Conservation (phyloP, 352 stramenopile genomes). For the Phytophthora macrochlamydospora region DNA sequence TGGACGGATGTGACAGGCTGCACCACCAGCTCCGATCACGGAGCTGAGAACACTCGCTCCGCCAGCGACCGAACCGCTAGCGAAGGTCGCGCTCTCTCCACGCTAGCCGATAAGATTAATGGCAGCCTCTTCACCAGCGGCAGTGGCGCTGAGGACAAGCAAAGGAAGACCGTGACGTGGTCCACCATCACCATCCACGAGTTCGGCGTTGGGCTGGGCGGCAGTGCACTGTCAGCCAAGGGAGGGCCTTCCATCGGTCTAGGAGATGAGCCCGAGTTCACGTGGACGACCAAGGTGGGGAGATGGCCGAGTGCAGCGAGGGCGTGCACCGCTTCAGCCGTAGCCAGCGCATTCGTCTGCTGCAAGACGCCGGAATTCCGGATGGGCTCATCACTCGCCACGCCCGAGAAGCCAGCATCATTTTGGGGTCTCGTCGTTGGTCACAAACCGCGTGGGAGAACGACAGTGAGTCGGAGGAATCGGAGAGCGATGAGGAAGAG, state of each 20-base stretch:
- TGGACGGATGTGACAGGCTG: not conserved
- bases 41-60: not conserved
- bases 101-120: not conserved
- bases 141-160: not conserved
- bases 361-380: conserved; percentile 57
- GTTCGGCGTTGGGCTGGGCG: conserved; percentile 62
- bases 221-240: conserved; percentile 61
- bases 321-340: conserved; percentile 64
- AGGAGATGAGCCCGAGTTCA: conserved; percentile 60
- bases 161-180: conserved; percentile 41
- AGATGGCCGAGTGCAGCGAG: conserved; percentile 71
- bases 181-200: conserved; percentile 60
- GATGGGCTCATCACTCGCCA: conserved; percentile 74
- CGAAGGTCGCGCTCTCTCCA: not conserved
- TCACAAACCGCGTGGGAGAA: conserved; percentile 27
- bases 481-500: conserved; percentile 1
- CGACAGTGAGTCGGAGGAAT: conserved; percentile 18
- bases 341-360: conserved; percentile 60
- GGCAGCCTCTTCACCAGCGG: not conserved
- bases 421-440: conserved; percentile 58
- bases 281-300: conserved; percentile 69
- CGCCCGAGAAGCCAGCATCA: conserved; percentile 71
- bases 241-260: conserved; percentile 66
- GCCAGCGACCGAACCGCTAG: not conserved
- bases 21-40: not conserved